A percentile compares a stretch with the other conserved stretches of the same genome.
Conservation (phyloP, 1,284 basidiomycete genomes). For the Papiliotrema nemorosa region DNA sequence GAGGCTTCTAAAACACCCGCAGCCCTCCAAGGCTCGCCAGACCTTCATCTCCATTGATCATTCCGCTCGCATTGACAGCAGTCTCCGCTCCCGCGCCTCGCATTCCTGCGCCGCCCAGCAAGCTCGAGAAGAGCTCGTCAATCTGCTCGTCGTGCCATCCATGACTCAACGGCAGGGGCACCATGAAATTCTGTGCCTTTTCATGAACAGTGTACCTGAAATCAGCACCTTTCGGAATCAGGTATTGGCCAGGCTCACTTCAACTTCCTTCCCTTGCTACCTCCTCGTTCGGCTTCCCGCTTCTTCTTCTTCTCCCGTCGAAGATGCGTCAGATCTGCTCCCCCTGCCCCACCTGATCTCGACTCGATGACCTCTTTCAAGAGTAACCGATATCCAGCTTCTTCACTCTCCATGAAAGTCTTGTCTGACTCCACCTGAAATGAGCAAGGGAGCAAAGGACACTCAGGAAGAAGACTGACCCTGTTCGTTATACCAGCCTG, state of each 20-base stretch:
- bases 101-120: conserved; percentile 60
- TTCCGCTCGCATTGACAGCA: conserved; percentile 11
- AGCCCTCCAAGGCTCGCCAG: conserved; percentile 27
- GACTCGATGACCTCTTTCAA: conserved; percentile 80
- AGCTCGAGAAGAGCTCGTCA: conserved; percentile 81
- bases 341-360: conserved; percentile 28
- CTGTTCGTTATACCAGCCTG: conserved; percentile 34
- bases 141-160: conserved; percentile 91
- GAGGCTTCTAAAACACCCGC: conserved; percentile 29
- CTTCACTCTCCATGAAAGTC: conserved; percentile 60
- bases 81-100: conserved; percentile 20
- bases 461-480: conserved; percentile 15
- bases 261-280: conserved; percentile 85
- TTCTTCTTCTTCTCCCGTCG: conserved; percentile 59
- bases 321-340: conserved; percentile 32
- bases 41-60: conserved; percentile 12
- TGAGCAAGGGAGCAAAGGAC: not conserved
- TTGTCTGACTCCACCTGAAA: conserved; percentile 20
- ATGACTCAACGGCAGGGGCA: conserved; percentile 63
- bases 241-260: conserved; percentile 54
- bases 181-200: conserved; percentile 91
- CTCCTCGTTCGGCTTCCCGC: conserved; percentile 83
- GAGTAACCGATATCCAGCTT: conserved; percentile 84
- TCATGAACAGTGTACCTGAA: conserved; percentile 83
- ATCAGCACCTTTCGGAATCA: not conserved